Conservation (phyloP, 805 yeast genomes). For the Saccharomyces mikatae region DNA sequence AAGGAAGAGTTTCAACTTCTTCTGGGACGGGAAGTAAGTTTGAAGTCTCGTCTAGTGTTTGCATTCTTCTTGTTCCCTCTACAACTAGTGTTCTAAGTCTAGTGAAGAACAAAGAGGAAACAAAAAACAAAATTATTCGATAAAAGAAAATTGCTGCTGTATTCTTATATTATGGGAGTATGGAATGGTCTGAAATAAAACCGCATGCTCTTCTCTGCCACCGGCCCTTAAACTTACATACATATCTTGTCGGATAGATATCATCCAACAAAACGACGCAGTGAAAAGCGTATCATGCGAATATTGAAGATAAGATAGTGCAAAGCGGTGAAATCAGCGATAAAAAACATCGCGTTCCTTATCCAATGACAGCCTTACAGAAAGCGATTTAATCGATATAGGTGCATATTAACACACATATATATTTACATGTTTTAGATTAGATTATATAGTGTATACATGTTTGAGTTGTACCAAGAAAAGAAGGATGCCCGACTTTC, state of each 20-base stretch:
- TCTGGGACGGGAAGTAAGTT: conserved; percentile 7
- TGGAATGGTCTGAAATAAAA: not conserved
- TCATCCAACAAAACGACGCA: not conserved
- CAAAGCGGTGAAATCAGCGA: not conserved
- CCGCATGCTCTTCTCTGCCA: not conserved
- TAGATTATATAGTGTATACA: not conserved
- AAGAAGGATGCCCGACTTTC: not conserved
- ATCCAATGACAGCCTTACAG: not conserved
- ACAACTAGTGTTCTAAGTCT: not conserved
- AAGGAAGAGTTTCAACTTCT: conserved; percentile 3
- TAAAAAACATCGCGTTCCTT: not conserved
- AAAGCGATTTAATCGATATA: not conserved
- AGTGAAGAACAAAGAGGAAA: not conserved
- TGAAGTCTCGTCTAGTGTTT: conserved; percentile 15
- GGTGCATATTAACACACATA: not conserved
- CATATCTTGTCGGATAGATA: not conserved
- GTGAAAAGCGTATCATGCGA: not conserved
- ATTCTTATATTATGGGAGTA: not conserved
- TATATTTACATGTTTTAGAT: not conserved
- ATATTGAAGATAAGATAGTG: not conserved
- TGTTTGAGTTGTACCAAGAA: not conserved
- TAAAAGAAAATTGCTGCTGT: not conserved
- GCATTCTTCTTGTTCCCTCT: conserved; percentile 7
- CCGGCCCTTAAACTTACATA: not conserved
- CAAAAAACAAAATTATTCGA: not conserved